Evolutionary conservation across 2,329 filamentous ascomycete genomes (phyloP).

Genomic region (Madurella fahalii): DNA sequence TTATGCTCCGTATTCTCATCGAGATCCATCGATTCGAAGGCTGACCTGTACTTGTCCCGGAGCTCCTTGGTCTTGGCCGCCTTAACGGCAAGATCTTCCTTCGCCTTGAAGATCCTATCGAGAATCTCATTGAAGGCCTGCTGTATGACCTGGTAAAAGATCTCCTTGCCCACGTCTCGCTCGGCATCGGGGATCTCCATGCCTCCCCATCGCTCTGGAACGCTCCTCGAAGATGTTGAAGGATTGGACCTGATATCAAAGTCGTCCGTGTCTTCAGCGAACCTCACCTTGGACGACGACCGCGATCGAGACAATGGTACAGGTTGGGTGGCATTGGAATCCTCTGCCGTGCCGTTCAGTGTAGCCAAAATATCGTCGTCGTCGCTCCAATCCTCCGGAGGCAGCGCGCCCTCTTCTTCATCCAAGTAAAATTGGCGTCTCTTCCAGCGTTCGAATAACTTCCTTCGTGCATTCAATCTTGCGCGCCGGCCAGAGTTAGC

Average conservation of each 20-base stretch:
- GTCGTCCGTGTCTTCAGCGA: constrained; percentile 67
- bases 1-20: constrained; percentile 23
- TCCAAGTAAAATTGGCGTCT: constrained; percentile 78
- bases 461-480: constrained; percentile 42
- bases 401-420: constrained; percentile 71
- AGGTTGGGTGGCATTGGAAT: constrained; percentile 40
- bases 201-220: constrained; percentile 71
- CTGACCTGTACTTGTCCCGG: constrained; percentile 53
- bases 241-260: constrained; percentile 67
- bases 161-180: constrained; percentile 77
- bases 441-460: constrained; percentile 69
- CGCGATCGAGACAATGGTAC: constrained; percentile 52
- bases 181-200: constrained; percentile 78
- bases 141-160: constrained; percentile 86
- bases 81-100: constrained; percentile 71
- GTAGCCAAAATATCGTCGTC: constrained; percentile 53
- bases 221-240: constrained; percentile 67
- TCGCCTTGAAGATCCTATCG: constrained; percentile 76
- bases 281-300: constrained; percentile 75
- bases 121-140: constrained; percentile 91
- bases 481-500: constrained; percentile 22
- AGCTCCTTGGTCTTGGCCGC: constrained; percentile 59
- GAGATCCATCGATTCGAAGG: constrained; percentile 43
- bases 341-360: constrained; percentile 37
- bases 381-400: constrained; percentile 60